Conservation (phyloP, 2,329 filamentous ascomycete genomes). For the Arthrobotrys sinensis region DNA sequence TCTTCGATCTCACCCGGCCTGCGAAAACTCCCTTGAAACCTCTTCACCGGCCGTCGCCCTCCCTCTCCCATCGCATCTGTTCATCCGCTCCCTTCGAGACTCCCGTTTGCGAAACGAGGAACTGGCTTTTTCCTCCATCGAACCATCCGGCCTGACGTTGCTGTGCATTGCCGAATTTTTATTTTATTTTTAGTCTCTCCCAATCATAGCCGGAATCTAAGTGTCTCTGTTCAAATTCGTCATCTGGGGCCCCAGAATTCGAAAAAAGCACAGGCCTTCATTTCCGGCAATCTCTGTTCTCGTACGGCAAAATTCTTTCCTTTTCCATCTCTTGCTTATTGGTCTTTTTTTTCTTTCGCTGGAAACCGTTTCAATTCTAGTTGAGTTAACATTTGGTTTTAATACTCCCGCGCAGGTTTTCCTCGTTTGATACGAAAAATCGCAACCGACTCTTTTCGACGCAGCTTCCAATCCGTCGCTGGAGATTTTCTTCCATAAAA, state of each 20-base stretch:
- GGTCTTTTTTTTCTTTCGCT: neutral
- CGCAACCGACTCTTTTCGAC: conserved; percentile 38
- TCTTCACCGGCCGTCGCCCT: conserved; percentile 18
- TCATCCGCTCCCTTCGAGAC: neutral
- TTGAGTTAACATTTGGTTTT: conserved; percentile 14
- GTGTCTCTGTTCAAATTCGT: conserved; percentile 31
- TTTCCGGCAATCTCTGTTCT: conserved; percentile 33
- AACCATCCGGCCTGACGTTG: conserved; percentile 53
- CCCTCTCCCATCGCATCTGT: conserved; percentile 2
- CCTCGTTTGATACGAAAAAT: conserved; percentile 58
- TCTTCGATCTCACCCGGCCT: conserved; percentile 49
- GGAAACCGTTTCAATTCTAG: conserved; percentile 8
- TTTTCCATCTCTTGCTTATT: conserved; percentile 6
- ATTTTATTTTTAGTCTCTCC: conserved; percentile 36
- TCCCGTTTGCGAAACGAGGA: conserved; percentile 27
- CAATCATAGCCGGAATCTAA: conserved; percentile 22
- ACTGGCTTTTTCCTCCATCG: conserved; percentile 36
- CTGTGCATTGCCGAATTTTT: conserved; percentile 60
- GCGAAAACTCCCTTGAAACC: conserved; percentile 27
- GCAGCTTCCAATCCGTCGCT: conserved; percentile 9
- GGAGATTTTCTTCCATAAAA: neutral
- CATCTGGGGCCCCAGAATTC: conserved; percentile 18
- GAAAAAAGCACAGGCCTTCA: conserved; percentile 14
- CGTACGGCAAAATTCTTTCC: conserved; percentile 20
- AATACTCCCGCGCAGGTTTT: conserved; percentile 16